Evolutionary conservation across 441 rosid species (phyloP), one percentile per base, ranked within the genome.

Genomic region (Cnidoscolus chayamansa): DNA sequence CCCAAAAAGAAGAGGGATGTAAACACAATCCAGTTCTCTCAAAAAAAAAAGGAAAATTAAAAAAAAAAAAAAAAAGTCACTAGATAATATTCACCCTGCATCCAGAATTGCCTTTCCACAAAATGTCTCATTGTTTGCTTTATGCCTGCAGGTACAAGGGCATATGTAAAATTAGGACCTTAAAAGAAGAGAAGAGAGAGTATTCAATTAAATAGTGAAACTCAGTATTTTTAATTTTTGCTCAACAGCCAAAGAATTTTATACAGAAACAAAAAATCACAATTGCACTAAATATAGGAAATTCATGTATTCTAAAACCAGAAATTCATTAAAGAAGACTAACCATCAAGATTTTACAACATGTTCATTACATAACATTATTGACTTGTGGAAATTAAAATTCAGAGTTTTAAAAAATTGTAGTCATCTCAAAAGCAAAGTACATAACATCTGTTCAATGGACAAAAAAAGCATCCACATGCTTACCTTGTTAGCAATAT

Each of bases 11-110:
- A 60, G 66, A 74, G 72, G 30, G 49, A 61, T 64, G 68, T 65
- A 66, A 60, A 58, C 72, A 72, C 77, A 80, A 76, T 64, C 76
- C 84, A 76, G 70, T 64, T 51, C 69, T 74, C 65, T 61, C 71
- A 19, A 65, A 54, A 73, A 54, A 40, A 40, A 40, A 40, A 1
- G 4, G 56, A 53, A 65, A 60, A 62, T 40, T 40, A 40, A 3
- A 40, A 40, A 6, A 40, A 40, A 37, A 37, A 37, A 37, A 40
- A 5, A 40, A 40, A 40, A 40, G 6, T 40, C 55, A 59, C 63
- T 80, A 78, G 86, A 81, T 80, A 83, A 85, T 77, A 83, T 78
- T 85, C 84, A 78, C 80, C 85, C 85, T 80, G 82, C 85, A 83
- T 83, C 84, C 86, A 85, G 84, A 82, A 72, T 72, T 70, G 67